A percentile compares a stretch with the other conserved stretches of the same genome.
Conservation (phyloP, 495 filamentous ascomycete genomes). For the Tuber borchii region DNA sequence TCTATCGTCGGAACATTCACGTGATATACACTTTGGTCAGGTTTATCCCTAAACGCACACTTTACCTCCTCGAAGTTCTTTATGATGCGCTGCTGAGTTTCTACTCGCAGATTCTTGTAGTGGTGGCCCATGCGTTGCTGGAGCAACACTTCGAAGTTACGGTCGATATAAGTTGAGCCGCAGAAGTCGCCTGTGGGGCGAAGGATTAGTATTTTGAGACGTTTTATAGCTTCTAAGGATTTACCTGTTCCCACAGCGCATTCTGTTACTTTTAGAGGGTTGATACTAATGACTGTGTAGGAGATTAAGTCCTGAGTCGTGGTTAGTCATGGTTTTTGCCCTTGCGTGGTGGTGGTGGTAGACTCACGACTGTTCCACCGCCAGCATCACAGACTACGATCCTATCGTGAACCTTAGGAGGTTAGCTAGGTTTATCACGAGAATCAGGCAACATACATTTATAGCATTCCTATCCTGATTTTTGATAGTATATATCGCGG, state of each 20-base stretch:
- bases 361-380: slow-evolving; percentile 29
- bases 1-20: slow-evolving; percentile 7
- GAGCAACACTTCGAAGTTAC: slow-evolving; percentile 11
- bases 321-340: background rate
- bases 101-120: slow-evolving; percentile 4
- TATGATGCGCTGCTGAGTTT: slow-evolving; percentile 16
- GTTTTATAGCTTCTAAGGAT: background rate
- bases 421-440: slow-evolving; percentile 6
- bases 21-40: slow-evolving; percentile 11
- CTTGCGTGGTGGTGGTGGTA: background rate
- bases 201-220: background rate
- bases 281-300: slow-evolving; percentile 9
- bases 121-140: slow-evolving; percentile 5
- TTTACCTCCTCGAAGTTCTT: slow-evolving; percentile 18
- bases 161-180: slow-evolving; percentile 29
- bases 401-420: slow-evolving; percentile 18
- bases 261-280: slow-evolving; percentile 9
- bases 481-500: slow-evolving; percentile 30
- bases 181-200: slow-evolving; percentile 12
- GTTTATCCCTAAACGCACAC: slow-evolving; percentile 13
- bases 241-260: slow-evolving; percentile 15
- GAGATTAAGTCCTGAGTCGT: slow-evolving; percentile 8
- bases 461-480: slow-evolving; percentile 8
- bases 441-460: background rate
- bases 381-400: slow-evolving; percentile 36